Base-by-base conservation (phyloP, 2,329 filamentous ascomycete species). In the Lecanicillium sp. region DNA sequence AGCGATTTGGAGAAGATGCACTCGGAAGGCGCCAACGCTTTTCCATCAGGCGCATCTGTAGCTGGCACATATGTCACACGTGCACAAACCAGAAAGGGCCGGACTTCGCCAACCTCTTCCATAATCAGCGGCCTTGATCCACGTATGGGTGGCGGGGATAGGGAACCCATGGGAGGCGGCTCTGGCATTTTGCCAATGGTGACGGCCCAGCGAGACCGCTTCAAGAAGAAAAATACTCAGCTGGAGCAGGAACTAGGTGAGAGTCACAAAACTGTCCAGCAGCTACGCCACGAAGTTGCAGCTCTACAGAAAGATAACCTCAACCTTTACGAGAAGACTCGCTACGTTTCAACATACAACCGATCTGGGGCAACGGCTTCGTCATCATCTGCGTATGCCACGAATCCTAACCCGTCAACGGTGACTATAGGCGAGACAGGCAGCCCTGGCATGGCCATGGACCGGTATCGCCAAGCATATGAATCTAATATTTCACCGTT, bases 81-180 rank as follows among this genome's bases (percentile, higher is more conserved):
- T 11, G 70, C 68, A 29, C 69, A 72, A 2, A 71, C 76, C 14
- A 75, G 84, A 35, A 77, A 79, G 51, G 78, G 82, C 29, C 68
- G 71, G 35, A 76, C 83, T 13, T 96, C 92, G 3, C 94, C 92
- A 0, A 96, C 92, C 1, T 96, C 90, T 4, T 96, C 90, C 15
- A 96, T 98, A 52, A 96, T 98, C 51, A 95, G 89, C 43, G 92
- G 92, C n/a, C 88, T 95, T 55, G 85, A 94, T 53, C 80, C 84
- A 16, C 73, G 77, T 31, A 68, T 43, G 13, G 46, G 50, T 30
- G 67, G 63, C 34, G 57, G 61, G 8, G 62, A 70, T 29, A 65
- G 71, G 13, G 84, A 87, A 33, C 70, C 80, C 8, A 72, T 82
- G 40, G 84, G 83, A 22, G 72, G 85, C 38, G 85, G 86, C 3